These are phyloP conservation scores for Deuterostichococcus epilithicus DNA, from an alignment of 139 green algal genomes.

Conservation along the genomic window DNA sequence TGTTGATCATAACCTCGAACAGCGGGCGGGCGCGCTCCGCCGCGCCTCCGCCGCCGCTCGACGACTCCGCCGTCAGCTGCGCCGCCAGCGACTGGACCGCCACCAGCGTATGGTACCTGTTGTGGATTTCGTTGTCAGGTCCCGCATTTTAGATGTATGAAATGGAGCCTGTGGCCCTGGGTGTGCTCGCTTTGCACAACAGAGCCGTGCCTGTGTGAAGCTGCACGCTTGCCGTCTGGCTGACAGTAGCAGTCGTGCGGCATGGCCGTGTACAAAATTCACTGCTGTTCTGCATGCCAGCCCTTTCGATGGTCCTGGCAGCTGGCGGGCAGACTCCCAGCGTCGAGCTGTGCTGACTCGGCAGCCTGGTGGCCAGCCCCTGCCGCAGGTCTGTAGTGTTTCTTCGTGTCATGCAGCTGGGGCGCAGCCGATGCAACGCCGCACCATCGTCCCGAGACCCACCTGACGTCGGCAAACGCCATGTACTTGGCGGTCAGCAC, in stretches of 20 bases:
- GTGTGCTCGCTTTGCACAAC: background rate
- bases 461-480: slow-evolving; percentile 27
- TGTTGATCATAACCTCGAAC: slow-evolving; percentile 10
- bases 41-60: background rate
- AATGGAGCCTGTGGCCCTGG: background rate
- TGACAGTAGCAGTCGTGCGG: background rate
- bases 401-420: background rate
- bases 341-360: background rate
- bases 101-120: slow-evolving; percentile 54
- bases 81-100: slow-evolving; percentile 4
- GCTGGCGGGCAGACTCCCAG: background rate
- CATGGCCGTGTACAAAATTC: background rate
- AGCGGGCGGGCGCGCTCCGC: background rate
- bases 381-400: background rate
- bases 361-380: background rate
- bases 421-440: background rate
- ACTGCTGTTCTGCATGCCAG: too few relatives aligned
- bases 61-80: background rate
- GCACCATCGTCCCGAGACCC: background rate
- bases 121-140: background rate
- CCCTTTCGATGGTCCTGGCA: too few relatives aligned
- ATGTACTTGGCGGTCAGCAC: slow-evolving; percentile 54
- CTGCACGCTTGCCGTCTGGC: background rate
- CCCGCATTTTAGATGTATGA: background rate
- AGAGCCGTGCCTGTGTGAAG: background rate